Conservation (phyloP, 768 basidiomycete genomes). For the Mycena indigotica region DNA sequence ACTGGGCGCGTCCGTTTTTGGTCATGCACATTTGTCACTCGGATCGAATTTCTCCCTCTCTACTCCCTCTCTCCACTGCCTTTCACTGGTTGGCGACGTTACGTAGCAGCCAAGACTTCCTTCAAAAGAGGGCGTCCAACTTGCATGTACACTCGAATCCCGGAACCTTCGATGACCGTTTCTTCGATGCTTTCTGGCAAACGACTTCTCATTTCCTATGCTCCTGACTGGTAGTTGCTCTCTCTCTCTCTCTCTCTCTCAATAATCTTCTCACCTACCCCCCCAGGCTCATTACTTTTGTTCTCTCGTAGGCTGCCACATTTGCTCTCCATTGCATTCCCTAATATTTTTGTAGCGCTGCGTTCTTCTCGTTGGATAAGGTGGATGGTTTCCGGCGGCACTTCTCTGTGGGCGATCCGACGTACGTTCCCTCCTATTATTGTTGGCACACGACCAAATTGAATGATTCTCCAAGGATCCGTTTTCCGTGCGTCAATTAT, state of each 20-base stretch:
- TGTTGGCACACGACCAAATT: too few species aligned
- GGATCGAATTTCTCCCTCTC: too few species aligned
- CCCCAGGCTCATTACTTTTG: constrained; percentile 66
- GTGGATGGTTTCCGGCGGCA: constrained; percentile 73
- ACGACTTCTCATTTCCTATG: constrained; percentile 61
- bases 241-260: too few species aligned
- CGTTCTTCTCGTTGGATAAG: constrained; percentile 65
- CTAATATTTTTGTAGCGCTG: too few species aligned
- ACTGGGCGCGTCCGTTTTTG: too few species aligned
- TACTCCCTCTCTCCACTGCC: too few species aligned
- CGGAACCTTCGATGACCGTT: too few species aligned
- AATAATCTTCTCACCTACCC: not conserved
- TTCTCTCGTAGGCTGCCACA: constrained; percentile 70
- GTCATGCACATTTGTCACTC: too few species aligned
- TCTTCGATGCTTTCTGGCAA: constrained; percentile 31
- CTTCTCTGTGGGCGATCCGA: constrained; percentile 78
- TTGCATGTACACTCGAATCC: not conserved
- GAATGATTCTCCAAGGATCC: constrained; percentile 29
- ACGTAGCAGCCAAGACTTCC: too few species aligned
- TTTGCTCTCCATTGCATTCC: too few species aligned
- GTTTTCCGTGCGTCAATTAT: constrained; percentile 40
- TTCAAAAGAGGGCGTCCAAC: too few species aligned
- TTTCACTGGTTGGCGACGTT: too few species aligned
- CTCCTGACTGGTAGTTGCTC: constrained; percentile 69
- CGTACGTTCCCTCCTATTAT: constrained; percentile 53